Conservation (phyloP, 2,329 filamentous ascomycete genomes). For the Botrytis elliptica region DNA sequence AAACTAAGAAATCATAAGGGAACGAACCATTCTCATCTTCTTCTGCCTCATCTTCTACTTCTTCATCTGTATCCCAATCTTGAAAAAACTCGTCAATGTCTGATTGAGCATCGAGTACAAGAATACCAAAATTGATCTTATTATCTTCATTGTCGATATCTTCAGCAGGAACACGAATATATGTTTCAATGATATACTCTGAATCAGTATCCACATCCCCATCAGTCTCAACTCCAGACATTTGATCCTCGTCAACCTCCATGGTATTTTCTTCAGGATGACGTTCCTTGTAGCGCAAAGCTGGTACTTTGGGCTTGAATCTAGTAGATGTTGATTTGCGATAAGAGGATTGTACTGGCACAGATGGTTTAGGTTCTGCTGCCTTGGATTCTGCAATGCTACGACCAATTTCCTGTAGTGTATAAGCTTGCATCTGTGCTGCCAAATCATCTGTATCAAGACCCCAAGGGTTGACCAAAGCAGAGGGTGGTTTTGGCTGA, state of each 20-base stretch:
- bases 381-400: conserved; percentile 31
- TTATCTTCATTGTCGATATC: conserved; percentile 53
- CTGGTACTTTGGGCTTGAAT: conserved; percentile 57
- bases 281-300: conserved; percentile 55
- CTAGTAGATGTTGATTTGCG: conserved; percentile 36
- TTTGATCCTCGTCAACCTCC: conserved; percentile 28
- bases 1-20: neutral
- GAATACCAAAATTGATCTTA: conserved; percentile 48
- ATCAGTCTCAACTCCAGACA: conserved; percentile 43
- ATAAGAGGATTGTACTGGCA: conserved; percentile 19
- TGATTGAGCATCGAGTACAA: conserved; percentile 38
- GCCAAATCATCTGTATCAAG: conserved; percentile 46
- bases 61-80: conserved; percentile 56
- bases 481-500: conserved; percentile 20
- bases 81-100: conserved; percentile 58
- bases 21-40: conserved; percentile 63
- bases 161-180: conserved; percentile 58
- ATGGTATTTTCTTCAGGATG: conserved; percentile 46
- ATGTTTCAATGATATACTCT: conserved; percentile 65
- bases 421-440: conserved; percentile 58
- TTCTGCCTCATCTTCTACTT: conserved; percentile 62
- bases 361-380: conserved; percentile 21
- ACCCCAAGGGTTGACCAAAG: conserved; percentile 42
- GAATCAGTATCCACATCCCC: conserved; percentile 50
- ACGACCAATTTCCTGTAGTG: conserved; percentile 54